Base-by-base conservation (phyloP, 345 rosid genomes). In the Isatis tinctoria region DNA sequence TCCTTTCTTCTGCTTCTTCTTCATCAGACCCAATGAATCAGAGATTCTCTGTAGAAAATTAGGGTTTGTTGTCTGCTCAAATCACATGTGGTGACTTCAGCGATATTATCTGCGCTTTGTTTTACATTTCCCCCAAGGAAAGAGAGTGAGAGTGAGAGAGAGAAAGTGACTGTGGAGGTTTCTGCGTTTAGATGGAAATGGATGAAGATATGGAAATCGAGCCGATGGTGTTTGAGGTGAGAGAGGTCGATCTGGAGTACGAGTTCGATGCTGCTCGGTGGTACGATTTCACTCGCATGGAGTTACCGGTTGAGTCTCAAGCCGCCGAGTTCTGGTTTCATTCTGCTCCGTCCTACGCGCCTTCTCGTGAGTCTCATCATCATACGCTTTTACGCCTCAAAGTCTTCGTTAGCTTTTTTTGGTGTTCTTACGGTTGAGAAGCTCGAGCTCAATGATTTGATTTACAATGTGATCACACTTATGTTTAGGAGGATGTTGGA, bases 191-290 rank as follows among this genome's bases (percentile, higher is more conserved):
- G 40, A 71, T 47, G 81, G 81, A 69, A 79, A 77, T 75, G 81
- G 88, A 83, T 67, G 82, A 79, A 70, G 90, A 83, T 78, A 81
- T 84, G 83, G 89, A 83, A 75, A 66, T 78, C 36, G 95, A 86
- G 82, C 74, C 82, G 30, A 82, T 83, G 70, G 82, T 87, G 56
- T 89, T 82, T 36, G 88, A 86, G 58, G 96, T 81, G 39, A 88
- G 81, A 39, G 94, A 89, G 70, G 66, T 90, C 67, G 99, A 95
- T 81, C 76, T 85, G 20, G 90, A 85, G 41, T 95, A 90, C 84
- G 99, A 95, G 88, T 95, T 88, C 48, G 97, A 92, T 26, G 99
- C 99, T 6, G 80, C 91, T 44, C 73, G 84, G 63, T 88, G 82
- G 89, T 95, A 86, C 74, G 98, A 95, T 76, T 92, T 95, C 79